Conservation (phyloP, 148 eudicot species). For the Polygonum aviculare region DNA sequence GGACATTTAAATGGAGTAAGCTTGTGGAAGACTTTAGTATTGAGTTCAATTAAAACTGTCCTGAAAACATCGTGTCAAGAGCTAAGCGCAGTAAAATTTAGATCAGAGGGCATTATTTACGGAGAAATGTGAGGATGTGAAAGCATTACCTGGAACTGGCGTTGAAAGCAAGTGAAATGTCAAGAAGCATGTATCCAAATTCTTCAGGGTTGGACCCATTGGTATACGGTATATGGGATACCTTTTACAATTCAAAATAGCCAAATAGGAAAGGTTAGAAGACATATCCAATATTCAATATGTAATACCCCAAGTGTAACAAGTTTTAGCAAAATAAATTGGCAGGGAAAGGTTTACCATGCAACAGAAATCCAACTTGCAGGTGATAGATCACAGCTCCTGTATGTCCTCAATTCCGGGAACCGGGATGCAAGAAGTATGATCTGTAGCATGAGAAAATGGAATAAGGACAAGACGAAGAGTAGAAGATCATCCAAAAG, state of each 20-base stretch:
- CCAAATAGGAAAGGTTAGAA: background rate
- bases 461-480: constrained; percentile 1
- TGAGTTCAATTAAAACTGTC: too few species aligned
- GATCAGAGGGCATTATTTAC: background rate
- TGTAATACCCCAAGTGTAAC: background rate
- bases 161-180: constrained; percentile 83
- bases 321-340: background rate
- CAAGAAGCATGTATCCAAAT: constrained; percentile 89
- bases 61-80: too few species aligned
- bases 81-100: too few species aligned
- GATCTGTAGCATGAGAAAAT: constrained; percentile 38
- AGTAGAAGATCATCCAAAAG: background rate
- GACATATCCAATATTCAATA: background rate
- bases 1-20: too few species aligned
- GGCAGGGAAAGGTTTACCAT: constrained; percentile 47
- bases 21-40: too few species aligned
- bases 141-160: constrained; percentile 35
- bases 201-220: constrained; percentile 81
- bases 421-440: constrained; percentile 49
- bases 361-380: constrained; percentile 97
- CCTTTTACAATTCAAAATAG: constrained; percentile 30
- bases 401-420: constrained; percentile 53
- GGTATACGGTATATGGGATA: constrained; percentile 95
- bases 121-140: background rate
- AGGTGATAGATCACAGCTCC: constrained; percentile 72